These are phyloP conservation scores for Beta corolliflora DNA, from an alignment of 179 eudicot species.

Conservation along the genomic window DNA sequence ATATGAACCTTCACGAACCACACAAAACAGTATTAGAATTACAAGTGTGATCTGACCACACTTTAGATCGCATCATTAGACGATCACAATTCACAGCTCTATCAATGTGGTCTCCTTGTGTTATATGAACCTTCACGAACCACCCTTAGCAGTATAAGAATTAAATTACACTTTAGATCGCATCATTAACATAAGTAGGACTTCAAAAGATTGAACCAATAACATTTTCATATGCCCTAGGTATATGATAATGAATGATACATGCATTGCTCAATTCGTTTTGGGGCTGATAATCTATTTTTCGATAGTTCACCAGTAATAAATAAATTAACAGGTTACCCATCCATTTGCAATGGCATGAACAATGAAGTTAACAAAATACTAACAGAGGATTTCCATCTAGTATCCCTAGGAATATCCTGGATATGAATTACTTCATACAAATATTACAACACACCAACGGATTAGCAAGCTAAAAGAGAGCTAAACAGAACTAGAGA, in stretches of 20 bases:
- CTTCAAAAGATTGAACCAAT: not conserved
- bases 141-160: constrained; percentile 9
- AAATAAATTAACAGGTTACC: not conserved
- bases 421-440: not conserved
- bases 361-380: not conserved
- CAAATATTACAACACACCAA: not conserved
- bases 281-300: too few relatives aligned
- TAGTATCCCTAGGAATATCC: not conserved
- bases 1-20: constrained; percentile 60
- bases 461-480: not conserved
- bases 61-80: constrained; percentile 13
- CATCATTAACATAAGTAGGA: not conserved
- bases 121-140: constrained; percentile 63
- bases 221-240: not conserved
- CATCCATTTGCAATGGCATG: not conserved
- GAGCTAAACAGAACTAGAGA: not conserved
- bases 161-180: not conserved
- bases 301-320: too few relatives aligned
- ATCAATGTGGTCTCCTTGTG: constrained; percentile 66
- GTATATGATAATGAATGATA: not conserved
- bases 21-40: constrained; percentile 5
- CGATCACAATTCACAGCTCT: constrained; percentile 41
- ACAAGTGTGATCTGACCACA: not conserved
- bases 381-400: not conserved
- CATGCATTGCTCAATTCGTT: not conserved